These are phyloP conservation scores for Clitocybe nebularis DNA, from an alignment of 1,284 basidiomycete species.

Conservation along the genomic window DNA sequence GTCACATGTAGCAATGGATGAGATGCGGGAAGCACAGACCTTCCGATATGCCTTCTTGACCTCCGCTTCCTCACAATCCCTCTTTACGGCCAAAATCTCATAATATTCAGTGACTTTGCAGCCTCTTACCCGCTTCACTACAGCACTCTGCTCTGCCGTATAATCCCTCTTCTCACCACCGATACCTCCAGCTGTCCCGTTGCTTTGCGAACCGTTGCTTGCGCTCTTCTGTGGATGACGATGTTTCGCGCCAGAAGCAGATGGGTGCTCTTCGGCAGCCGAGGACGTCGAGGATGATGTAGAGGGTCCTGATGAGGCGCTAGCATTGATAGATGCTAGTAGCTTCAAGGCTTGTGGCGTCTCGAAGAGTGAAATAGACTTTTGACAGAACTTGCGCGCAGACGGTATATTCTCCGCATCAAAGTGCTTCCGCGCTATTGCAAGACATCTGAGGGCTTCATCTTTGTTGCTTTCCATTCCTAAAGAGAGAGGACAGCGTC, in stretches of 20 bases:
- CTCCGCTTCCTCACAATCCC: conserved; percentile 83
- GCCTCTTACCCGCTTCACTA: conserved; percentile 83
- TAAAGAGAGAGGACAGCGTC: conserved; percentile 12
- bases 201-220: conserved; percentile 31
- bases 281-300: conserved; percentile 30
- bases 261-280: conserved; percentile 63
- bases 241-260: conserved; percentile 60
- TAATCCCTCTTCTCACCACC: conserved; percentile 78
- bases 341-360: conserved; percentile 77
- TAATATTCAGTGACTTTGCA: conserved; percentile 94
- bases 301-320: conserved; percentile 34
- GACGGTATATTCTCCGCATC: conserved; percentile 69
- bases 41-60: conserved; percentile 98
- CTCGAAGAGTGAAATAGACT: conserved; percentile 81
- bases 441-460: conserved; percentile 78
- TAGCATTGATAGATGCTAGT: conserved; percentile 59
- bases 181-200: conserved; percentile 50
- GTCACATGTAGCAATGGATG: too few species aligned
- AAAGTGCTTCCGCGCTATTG: conserved; percentile 73
- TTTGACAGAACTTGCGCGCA: conserved; percentile 89
- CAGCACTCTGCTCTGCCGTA: conserved; percentile 79
- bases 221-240: conserved; percentile 36
- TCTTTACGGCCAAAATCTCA: conserved; percentile 84
- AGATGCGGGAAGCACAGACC: conserved; percentile 41
- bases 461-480: conserved; percentile 88